Evolutionary conservation across 768 basidiomycete genomes (phyloP), one percentile per base, ranked within the genome.

Genomic region (Rhodotorula kratochvilovae): DNA sequence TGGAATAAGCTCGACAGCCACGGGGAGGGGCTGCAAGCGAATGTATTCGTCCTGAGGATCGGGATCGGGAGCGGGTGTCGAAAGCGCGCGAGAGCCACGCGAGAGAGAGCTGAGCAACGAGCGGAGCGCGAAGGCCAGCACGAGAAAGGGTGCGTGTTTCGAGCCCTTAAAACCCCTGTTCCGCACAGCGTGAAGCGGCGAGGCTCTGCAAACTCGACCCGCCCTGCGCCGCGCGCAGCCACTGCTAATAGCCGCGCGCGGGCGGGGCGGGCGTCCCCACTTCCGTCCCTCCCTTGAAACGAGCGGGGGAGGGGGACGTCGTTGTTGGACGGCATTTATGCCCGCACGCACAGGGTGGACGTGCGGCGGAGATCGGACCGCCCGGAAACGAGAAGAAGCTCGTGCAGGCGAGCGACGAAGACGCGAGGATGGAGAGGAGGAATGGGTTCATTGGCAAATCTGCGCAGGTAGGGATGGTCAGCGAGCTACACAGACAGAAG

Each of bases 311-410:
- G n/a, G 15, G 31, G 31, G 13, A 19, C 29, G 55, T 56, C 19
- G 55, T 17, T 56, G 15, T 56, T 19, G 55, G 55, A 21, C 17
- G 33, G 55, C 55, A 56, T 56, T 56, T 56, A 56, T 56, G 55
- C 1, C 55, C 55, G 31, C 1, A 29, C 8, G 15, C 33, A 17
- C 17, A 10, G 17, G 33, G 33, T 16, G 17, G 55, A 33, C 33
- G 31, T 17, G 55, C 31, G 55, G 16, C 31, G 55, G 55, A 33
- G 55, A 56, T 56, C 55, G 21, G 19, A 36, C 55, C 55, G 55
- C 55, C 55, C 55, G 1, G 55, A 21, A 33, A 8, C 10, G 31
- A 11, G 21, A 33, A 17, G 31, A 12, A 11, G 33, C 6, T 19
- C 4, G 2, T 33, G 11, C 31, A 56, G 21, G 33, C 2, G 45